These are phyloP conservation scores for Globomyces pollinis-pini DNA, from an alignment of 192 early-diverging fungal species.

Conservation along the genomic window DNA sequence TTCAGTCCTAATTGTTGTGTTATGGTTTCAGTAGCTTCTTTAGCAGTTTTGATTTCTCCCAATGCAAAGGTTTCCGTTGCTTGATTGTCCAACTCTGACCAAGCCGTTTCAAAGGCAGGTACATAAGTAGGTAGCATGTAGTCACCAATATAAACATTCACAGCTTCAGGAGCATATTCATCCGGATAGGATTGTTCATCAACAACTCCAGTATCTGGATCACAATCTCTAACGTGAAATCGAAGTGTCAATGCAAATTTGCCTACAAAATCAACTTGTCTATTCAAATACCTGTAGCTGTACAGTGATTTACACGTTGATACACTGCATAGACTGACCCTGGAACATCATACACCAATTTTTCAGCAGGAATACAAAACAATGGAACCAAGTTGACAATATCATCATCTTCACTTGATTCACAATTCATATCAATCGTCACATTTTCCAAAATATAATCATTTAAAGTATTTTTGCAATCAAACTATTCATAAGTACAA, in stretches of 20 bases:
- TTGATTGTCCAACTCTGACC: conserved; percentile 74
- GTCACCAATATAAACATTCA: conserved; percentile 76
- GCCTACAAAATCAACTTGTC: conserved; percentile 27
- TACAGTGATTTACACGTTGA: conserved; percentile 51
- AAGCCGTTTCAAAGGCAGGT: conserved; percentile 65
- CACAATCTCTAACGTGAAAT: conserved; percentile 91
- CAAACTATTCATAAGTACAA: conserved; percentile 59
- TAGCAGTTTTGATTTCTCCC: conserved; percentile 65
- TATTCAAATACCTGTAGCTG: conserved; percentile 46
- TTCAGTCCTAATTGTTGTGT: conserved; percentile 71
- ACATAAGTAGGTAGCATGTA: conserved; percentile 85
- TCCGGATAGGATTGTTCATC: background rate
- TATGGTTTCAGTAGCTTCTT: conserved; percentile 66
- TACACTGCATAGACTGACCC: conserved; percentile 80
- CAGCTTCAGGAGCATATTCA: conserved; percentile 66
- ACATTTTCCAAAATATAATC: conserved; percentile 90
- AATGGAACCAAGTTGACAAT: conserved; percentile 54
- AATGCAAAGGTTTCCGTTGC: conserved; percentile 83
- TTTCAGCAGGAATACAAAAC: conserved; percentile 61
- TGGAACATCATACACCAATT: conserved; percentile 71
- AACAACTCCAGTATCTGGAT: conserved; percentile 73
- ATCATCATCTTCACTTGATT: conserved; percentile 55
- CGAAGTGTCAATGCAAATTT: conserved; percentile 81
- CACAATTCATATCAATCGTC: conserved; percentile 68
- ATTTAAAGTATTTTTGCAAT: conserved; percentile 88